Evolutionary conservation across 371 early-diverging fungal species (phyloP).

Genomic region (Vairimorpha necatrix): DNA sequence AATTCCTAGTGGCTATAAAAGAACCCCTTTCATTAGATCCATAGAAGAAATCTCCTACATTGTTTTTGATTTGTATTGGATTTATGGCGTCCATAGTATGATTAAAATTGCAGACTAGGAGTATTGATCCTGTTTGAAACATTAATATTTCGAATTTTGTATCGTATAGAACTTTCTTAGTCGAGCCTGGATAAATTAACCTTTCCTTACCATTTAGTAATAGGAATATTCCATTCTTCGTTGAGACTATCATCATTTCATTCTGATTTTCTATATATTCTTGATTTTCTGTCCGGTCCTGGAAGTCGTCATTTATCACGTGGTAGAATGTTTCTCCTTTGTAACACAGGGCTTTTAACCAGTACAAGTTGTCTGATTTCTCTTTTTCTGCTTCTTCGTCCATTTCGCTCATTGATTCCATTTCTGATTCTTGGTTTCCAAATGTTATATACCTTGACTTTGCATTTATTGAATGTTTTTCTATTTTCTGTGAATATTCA

Average conservation of each 20-base stretch:
- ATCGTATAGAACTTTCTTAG: slow-evolving; percentile 51
- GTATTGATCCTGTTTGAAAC: slow-evolving; percentile 9
- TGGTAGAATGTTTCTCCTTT: not conserved
- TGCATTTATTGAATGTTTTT: not conserved
- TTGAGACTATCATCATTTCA: slow-evolving; percentile 38
- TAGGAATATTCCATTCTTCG: slow-evolving; percentile 48
- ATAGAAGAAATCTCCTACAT: slow-evolving; percentile 46
- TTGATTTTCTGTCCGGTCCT: not conserved
- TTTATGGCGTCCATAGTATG: slow-evolving; percentile 13
- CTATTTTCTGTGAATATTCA: not conserved
- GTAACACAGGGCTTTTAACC: not conserved
- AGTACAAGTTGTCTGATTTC: not conserved
- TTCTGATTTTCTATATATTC: slow-evolving; percentile 9
- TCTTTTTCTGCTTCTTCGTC: not conserved
- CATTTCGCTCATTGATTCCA: not conserved
- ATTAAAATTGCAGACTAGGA: slow-evolving; percentile 38
- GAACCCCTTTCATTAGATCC: slow-evolving; percentile 23
- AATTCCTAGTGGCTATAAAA: slow-evolving; percentile 30
- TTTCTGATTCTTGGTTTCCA: not conserved
- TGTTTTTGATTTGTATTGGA: slow-evolving; percentile 12
- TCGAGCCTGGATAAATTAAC: slow-evolving; percentile 25
- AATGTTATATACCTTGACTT: not conserved
- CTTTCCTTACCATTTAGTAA: slow-evolving; percentile 8
- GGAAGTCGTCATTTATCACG: not conserved
- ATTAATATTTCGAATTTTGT: slow-evolving; percentile 30